Percentiles rank a stretch among this genome's conserved stretches.
Conservation (phyloP, 2,329 filamentous ascomycete genomes). For the Grosmannia clavigera region DNA sequence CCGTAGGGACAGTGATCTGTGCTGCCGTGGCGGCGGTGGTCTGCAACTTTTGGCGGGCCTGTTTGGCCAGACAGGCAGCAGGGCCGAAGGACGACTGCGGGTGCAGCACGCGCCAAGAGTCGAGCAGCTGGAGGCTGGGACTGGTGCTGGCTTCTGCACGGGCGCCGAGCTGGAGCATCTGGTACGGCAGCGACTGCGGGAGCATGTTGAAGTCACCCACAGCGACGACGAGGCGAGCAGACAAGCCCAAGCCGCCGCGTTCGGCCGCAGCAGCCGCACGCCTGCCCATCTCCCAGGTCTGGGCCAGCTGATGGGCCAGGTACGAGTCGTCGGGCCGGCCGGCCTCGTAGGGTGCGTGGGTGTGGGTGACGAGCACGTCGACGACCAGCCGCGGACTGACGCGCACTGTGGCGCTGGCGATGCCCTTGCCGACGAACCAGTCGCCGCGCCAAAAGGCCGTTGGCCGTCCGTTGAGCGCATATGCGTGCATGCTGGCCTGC, state of each 20-base stretch:
- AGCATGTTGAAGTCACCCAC: slow-evolving; percentile 96
- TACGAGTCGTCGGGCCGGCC: slow-evolving; percentile 62
- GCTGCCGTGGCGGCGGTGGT: not conserved
- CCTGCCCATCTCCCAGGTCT: slow-evolving; percentile 92
- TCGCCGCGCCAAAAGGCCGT: slow-evolving; percentile 91
- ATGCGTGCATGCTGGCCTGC: slow-evolving; percentile 73
- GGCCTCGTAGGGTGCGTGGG: slow-evolving; percentile 75
- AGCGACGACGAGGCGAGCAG: slow-evolving; percentile 60
- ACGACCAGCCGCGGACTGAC: slow-evolving; percentile 46
- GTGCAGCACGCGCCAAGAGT: slow-evolving; percentile 75
- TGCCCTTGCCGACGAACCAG: slow-evolving; percentile 92
- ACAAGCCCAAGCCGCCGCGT: not conserved
- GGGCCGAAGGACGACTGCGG: slow-evolving; percentile 74
- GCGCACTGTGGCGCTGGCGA: slow-evolving; percentile 70
- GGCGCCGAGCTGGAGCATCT: slow-evolving; percentile 49
- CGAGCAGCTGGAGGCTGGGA: slow-evolving; percentile 57
- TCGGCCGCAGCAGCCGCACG: slow-evolving; percentile 71
- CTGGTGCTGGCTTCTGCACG: not conserved
- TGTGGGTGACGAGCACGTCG: slow-evolving; percentile 89
- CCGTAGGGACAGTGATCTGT: slow-evolving; percentile 47
- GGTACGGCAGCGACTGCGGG: slow-evolving; percentile 74
- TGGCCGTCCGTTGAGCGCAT: slow-evolving; percentile 85
- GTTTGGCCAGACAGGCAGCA: slow-evolving; percentile 52
- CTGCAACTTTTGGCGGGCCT: slow-evolving; percentile 30
- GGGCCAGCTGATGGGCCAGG: slow-evolving; percentile 76